Percentiles rank a stretch among this genome's conserved stretches.
These are phyloP conservation scores for Cladosporium oxysporum DNA, from an alignment of 2,329 filamentous ascomycete genomes.

Conservation along the genomic window DNA sequence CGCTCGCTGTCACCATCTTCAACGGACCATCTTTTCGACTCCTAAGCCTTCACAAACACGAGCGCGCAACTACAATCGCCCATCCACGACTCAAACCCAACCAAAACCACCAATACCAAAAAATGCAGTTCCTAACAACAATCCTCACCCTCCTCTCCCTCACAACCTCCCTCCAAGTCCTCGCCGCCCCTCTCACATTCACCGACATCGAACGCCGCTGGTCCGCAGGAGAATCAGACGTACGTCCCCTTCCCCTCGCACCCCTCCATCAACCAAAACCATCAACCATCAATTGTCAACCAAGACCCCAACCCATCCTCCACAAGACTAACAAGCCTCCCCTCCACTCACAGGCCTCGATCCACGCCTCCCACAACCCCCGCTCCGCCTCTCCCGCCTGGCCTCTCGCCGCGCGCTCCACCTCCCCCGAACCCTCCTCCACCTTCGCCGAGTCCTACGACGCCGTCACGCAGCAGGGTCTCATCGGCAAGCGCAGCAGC, in stretches of 20 bases:
- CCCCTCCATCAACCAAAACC: not conserved
- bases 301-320: too few relatives aligned
- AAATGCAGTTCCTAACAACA: constrained; percentile 23
- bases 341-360: constrained; percentile 22
- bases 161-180: constrained; percentile 18
- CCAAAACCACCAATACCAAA: not conserved
- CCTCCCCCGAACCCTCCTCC: not conserved
- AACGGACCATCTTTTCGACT: not conserved
- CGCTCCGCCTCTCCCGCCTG: constrained; percentile 28
- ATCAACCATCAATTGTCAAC: too few relatives aligned
- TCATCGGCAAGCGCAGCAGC: not conserved
- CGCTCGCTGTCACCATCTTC: not conserved
- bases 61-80: not conserved
- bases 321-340: not conserved
- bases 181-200: constrained; percentile 26
- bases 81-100: not conserved
- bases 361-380: constrained; percentile 25
- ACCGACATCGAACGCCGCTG: constrained; percentile 33
- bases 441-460: constrained; percentile 9
- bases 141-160: constrained; percentile 25
- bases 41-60: not conserved
- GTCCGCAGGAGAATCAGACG: constrained; percentile 32
- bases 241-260: constrained; percentile 23
- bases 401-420: constrained; percentile 14
- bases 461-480: constrained; percentile 18